Conservation (phyloP, 2,329 filamentous ascomycete species). For the Talaromyces sp. region DNA sequence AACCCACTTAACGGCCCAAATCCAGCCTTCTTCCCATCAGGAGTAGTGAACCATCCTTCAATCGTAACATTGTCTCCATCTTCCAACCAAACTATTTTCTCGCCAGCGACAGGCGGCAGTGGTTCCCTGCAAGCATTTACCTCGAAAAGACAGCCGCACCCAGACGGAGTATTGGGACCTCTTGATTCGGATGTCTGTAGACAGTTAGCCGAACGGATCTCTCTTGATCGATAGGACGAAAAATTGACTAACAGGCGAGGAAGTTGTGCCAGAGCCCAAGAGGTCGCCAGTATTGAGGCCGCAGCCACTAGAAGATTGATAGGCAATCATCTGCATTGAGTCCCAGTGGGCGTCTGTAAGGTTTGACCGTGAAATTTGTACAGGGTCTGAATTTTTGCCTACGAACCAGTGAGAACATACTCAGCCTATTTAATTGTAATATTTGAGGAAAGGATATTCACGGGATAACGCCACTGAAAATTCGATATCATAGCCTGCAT, state of each 20-base stretch:
- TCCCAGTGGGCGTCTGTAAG: constrained; percentile 3
- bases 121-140: neutral
- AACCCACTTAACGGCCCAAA: neutral
- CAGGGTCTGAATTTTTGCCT: neutral
- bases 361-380: neutral
- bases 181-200: neutral
- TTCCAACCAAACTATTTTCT: neutral
- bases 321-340: constrained; percentile 6
- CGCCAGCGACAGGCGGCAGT: neutral
- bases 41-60: constrained; percentile 5
- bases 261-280: constrained; percentile 2
- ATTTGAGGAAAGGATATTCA: neutral
- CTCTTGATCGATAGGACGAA: too few relatives aligned
- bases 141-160: constrained; percentile 4
- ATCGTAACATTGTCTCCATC: constrained; percentile 1
- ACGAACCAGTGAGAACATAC: too few relatives aligned
- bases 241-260: neutral
- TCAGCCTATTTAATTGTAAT: too few relatives aligned
- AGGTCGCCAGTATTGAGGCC: constrained; percentile 5
- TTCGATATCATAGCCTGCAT: constrained; percentile 4
- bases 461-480: constrained; percentile 2
- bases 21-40: neutral
- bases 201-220: too few relatives aligned
- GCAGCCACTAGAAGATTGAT: constrained; percentile 5
- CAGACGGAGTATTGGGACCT: neutral